Conservation (phyloP, 805 yeast genomes). For the Pichia phayaonensis region DNA sequence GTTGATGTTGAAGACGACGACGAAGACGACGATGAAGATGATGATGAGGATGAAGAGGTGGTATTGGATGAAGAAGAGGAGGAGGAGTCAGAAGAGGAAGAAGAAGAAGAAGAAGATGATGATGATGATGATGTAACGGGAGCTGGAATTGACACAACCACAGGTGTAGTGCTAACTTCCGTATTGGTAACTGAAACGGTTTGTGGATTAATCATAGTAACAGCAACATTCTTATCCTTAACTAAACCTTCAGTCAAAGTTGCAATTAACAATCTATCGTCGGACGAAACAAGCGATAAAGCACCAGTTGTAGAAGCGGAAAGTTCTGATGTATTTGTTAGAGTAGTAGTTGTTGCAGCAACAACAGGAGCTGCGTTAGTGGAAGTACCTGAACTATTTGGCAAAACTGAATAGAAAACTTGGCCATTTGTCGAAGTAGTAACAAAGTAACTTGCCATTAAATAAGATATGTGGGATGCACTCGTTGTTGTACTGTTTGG, state of each 20-base stretch:
- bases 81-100: constrained; percentile 23
- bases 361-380: constrained; percentile 9
- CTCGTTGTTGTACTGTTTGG: neutral
- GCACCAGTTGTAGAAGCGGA: constrained; percentile 12
- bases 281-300: constrained; percentile 4
- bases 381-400: neutral
- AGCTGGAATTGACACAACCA: constrained; percentile 9
- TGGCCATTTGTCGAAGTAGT: constrained; percentile 12
- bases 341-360: constrained; percentile 14
- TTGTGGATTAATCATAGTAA: constrained; percentile 10
- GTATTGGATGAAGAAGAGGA: constrained; percentile 23
- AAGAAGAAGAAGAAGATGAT: constrained; percentile 14
- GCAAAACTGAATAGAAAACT: constrained; percentile 7
- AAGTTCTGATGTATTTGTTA: constrained; percentile 8
- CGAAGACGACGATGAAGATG: constrained; percentile 19
- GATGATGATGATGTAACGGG: constrained; percentile 18
- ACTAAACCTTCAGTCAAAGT: constrained; percentile 11
- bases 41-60: constrained; percentile 11
- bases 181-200: constrained; percentile 18
- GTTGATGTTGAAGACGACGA: constrained; percentile 11
- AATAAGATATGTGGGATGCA: neutral
- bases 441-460: neutral
- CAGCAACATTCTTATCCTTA: constrained; percentile 9
- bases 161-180: constrained; percentile 15
- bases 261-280: constrained; percentile 5